These are phyloP conservation scores for Pleurotus salmoneostramineus DNA, from an alignment of 768 basidiomycete species.

Conservation along the genomic window DNA sequence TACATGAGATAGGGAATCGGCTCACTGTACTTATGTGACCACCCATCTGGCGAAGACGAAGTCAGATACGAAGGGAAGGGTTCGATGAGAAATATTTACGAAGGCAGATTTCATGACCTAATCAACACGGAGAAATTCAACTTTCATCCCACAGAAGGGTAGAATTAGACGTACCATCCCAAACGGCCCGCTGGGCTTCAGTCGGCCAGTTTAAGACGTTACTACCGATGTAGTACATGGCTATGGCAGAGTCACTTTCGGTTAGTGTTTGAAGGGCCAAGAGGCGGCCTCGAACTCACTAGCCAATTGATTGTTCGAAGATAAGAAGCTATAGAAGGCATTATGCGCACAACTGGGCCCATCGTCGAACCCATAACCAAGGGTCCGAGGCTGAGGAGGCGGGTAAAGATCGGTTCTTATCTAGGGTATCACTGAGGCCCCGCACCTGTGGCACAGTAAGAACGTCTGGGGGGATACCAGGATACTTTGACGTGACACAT, in stretches of 20 bases:
- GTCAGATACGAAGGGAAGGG: background rate
- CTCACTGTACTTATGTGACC: conserved; percentile 56
- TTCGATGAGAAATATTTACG: conserved; percentile 36
- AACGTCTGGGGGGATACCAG: conserved; percentile 41
- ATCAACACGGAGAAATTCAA: background rate
- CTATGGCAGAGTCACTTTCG: conserved; percentile 21
- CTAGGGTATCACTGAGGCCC: background rate
- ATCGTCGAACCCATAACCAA: conserved; percentile 63
- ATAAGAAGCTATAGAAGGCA: conserved; percentile 53
- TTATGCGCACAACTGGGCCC: conserved; percentile 67
- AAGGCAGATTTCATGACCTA: conserved; percentile 56
- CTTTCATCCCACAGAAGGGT: background rate
- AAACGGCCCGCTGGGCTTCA: conserved; percentile 48
- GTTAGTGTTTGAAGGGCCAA: background rate
- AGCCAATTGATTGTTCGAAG: conserved; percentile 52
- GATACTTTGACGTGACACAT: conserved; percentile 44
- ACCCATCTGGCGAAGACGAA: conserved; percentile 32
- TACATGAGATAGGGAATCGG: background rate
- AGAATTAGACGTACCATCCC: conserved; percentile 34
- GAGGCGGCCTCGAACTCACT: conserved; percentile 31
- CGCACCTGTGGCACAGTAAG: conserved; percentile 41
- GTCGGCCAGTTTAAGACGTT: conserved; percentile 54
- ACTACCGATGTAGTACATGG: conserved; percentile 61
- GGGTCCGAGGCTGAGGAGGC: conserved; percentile 38
- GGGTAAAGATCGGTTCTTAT: background rate